Conservation (phyloP, 2,329 filamentous ascomycete species). For the Lasiodiplodia hormozganensis region DNA sequence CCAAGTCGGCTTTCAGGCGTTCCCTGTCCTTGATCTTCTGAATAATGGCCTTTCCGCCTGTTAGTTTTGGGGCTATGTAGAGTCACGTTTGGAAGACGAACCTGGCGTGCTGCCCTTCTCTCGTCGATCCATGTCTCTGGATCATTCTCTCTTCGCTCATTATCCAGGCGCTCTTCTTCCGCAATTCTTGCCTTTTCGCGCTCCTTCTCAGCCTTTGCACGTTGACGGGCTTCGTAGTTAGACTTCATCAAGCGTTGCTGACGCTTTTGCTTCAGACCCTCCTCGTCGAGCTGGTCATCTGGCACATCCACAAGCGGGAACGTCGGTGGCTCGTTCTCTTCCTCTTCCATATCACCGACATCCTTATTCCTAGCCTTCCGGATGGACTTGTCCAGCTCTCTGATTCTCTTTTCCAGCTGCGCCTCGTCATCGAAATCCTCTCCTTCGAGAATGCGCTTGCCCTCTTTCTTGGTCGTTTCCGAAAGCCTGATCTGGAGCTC, state of each 20-base stretch:
- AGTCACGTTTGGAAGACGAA: conserved; percentile 33
- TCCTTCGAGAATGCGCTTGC: conserved; percentile 81
- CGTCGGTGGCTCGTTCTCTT: conserved; percentile 77
- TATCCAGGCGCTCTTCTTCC: conserved; percentile 83
- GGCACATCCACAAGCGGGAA: conserved; percentile 89
- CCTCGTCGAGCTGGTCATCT: conserved; percentile 92
- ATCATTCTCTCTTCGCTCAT: conserved; percentile 82
- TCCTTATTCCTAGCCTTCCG: conserved; percentile 92
- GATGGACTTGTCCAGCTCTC: conserved; percentile 89
- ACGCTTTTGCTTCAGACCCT: conserved; percentile 87
- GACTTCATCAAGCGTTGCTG: conserved; percentile 93
- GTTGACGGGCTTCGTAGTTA: conserved; percentile 88
- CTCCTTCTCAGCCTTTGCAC: conserved; percentile 97
- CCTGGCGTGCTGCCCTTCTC: conserved; percentile 73
- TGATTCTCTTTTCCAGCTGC: conserved; percentile 82
- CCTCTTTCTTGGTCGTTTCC: conserved; percentile 85
- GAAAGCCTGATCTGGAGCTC: conserved; percentile 75
- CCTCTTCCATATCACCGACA: conserved; percentile 79
- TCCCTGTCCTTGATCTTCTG: conserved; percentile 93
- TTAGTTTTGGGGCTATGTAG: conserved; percentile 22
- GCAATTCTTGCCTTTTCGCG: conserved; percentile 83
- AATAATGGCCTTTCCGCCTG: conserved; percentile 64
- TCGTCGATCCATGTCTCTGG: conserved; percentile 88
- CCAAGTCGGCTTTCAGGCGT: conserved; percentile 89
- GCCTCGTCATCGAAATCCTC: conserved; percentile 93